Conservation (phyloP, 192 early-diverging fungal species). For the Linnemannia zychae region DNA sequence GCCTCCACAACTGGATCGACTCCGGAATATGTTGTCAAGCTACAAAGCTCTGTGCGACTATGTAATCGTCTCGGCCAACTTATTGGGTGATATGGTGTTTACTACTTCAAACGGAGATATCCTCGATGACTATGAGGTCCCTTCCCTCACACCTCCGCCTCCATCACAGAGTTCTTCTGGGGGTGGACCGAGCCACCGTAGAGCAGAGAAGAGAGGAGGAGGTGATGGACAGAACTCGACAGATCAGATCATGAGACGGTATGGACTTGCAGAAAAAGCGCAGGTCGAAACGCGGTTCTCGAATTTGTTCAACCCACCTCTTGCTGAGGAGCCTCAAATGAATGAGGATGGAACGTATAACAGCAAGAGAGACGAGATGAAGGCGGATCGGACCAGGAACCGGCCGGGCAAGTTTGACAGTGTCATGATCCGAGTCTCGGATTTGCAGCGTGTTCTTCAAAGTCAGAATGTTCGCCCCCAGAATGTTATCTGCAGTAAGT, state of each 20-base stretch:
- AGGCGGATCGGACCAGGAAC: conserved; percentile 42
- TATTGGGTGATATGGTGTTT: conserved; percentile 75
- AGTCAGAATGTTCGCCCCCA: conserved; percentile 82
- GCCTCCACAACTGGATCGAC: conserved; percentile 75
- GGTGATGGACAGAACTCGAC: background rate
- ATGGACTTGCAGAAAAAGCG: conserved; percentile 53
- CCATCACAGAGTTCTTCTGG: background rate
- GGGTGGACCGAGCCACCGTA: background rate
- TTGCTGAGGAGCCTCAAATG: conserved; percentile 7
- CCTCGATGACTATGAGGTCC: background rate
- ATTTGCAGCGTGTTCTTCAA: conserved; percentile 84
- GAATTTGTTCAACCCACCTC: conserved; percentile 23
- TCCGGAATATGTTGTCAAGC: conserved; percentile 76
- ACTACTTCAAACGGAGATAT: conserved; percentile 65
- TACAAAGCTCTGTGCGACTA: conserved; percentile 73
- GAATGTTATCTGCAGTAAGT: conserved; percentile 84
- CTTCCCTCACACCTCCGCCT: background rate
- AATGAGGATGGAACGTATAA: background rate
- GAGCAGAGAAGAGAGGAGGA: background rate
- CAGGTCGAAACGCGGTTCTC: conserved; percentile 38
- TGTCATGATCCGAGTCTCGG: conserved; percentile 76
- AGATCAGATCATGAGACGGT: conserved; percentile 4
- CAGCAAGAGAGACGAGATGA: conserved; percentile 18
- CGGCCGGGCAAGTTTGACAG: conserved; percentile 70
- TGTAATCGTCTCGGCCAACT: conserved; percentile 79